Evolutionary conservation across 495 filamentous ascomycete species (phyloP), one percentile per base, ranked within the genome.

Genomic region (Venustampulla echinocandica): DNA sequence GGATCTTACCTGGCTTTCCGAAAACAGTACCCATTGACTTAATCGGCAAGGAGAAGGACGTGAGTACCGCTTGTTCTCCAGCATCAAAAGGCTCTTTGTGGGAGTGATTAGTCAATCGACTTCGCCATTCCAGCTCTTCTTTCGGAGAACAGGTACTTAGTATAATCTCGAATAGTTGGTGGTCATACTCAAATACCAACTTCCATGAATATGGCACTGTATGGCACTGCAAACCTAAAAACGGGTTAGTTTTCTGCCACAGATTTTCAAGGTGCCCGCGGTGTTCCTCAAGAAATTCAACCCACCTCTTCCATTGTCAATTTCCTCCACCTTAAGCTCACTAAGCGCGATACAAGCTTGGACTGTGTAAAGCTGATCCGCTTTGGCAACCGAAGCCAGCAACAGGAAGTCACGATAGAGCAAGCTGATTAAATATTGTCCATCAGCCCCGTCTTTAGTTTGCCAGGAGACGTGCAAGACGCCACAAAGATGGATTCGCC

Each of bases 201-300:
- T 96, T 98, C 90, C 90, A 97, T 1, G 88, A 89, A 60, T 86
- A 86, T 10, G 81, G 78, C 17, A 85, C 87, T 15, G 81, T 85
- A 57, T 90, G 78, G 58, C 88, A 96, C 65, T 84, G 85, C 5
- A 95, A 63, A 1, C 90, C 90, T 94, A 51, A 38, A 13, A 5
- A 24, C 13, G 19, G 9, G 45, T 60, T 34, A 61, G 42, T 13
- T 38, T 46, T 40, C 10, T 19, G 25, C 47, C 42, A 52, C 34
- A 27, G 23, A 19, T 42, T 23, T 32, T 34, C 20, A 37, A 25
- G 44, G 40, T 44, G 15, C 34, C 6, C 17, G 34, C 6, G 9
- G 9, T 17, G 34, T 10, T 5, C 6, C 34, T 10, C 34, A 17
- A 37, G 6, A 40, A 13, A 20, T 17, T 22, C 17, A 7, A 36